Percentiles rank a stretch among this genome's conserved stretches.
These are phyloP conservation scores for Mortierella sp. DNA, from an alignment of 371 early-diverging fungal genomes.

Conservation along the genomic window DNA sequence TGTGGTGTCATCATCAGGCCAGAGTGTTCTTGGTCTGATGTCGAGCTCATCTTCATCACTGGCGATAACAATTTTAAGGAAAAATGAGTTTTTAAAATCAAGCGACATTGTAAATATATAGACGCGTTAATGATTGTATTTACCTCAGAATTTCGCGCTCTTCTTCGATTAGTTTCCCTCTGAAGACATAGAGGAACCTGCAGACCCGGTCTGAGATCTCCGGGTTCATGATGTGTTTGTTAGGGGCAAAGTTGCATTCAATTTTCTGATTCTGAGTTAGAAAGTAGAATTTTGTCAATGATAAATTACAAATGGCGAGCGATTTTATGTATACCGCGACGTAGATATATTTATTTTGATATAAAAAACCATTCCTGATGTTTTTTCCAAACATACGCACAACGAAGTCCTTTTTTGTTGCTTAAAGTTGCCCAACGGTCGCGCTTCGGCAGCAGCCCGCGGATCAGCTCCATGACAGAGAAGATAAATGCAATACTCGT, in stretches of 20 bases:
- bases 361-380: background rate
- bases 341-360: background rate
- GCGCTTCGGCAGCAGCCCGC: constrained; percentile 58
- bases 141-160: constrained; percentile 25
- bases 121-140: background rate
- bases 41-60: constrained; percentile 30
- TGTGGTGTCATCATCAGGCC: constrained; percentile 17
- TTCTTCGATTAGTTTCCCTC: constrained; percentile 21
- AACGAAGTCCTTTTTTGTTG: constrained; percentile 54
- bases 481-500: constrained; percentile 57
- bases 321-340: background rate
- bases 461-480: constrained; percentile 29
- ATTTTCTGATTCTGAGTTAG: background rate
- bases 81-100: background rate
- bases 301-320: background rate
- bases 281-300: background rate
- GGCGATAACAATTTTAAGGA: background rate
- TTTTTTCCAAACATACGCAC: constrained; percentile 21
- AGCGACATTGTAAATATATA: background rate
- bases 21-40: constrained; percentile 23
- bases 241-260: background rate
- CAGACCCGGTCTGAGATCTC: background rate
- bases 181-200: constrained; percentile 22
- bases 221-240: background rate
- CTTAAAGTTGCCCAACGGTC: constrained; percentile 45